Conservation (phyloP, 2,329 filamentous ascomycete genomes). For the Moelleriella libera region DNA sequence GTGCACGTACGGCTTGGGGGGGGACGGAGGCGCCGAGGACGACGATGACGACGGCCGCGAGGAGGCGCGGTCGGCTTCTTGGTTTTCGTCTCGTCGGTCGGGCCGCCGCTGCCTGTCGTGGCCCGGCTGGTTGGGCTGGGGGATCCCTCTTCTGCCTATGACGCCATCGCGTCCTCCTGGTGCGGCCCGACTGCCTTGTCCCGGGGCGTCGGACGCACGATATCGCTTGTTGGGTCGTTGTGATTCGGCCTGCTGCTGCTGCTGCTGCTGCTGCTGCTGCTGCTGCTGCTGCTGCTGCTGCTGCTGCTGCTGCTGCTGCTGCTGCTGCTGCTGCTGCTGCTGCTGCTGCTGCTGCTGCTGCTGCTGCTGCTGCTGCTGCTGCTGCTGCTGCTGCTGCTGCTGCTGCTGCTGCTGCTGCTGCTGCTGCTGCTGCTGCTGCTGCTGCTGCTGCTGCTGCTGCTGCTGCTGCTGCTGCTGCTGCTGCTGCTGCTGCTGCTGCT, state of each 20-base stretch:
- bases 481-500: constrained; percentile 1
- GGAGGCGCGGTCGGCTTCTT: not conserved
- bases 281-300: constrained; percentile 2
- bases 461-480: constrained; percentile 1
- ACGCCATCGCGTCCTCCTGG: not conserved
- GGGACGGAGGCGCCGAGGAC: constrained; percentile 10
- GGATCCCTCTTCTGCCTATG: constrained; percentile 4
- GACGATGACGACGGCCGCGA: constrained; percentile 5
- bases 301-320: constrained; percentile 2
- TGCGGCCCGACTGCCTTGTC: not conserved
- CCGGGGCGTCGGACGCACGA: too few species aligned
- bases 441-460: constrained; percentile 2
- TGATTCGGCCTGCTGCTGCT: not conserved
- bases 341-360: constrained; percentile 1
- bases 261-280: constrained; percentile 1
- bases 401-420: constrained; percentile 1
- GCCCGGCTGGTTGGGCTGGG: constrained; percentile 3
- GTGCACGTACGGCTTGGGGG: constrained; percentile 29
- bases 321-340: not conserved
- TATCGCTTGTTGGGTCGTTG: not conserved
- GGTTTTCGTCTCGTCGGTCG: not conserved
- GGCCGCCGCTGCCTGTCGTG: not conserved
- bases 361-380: constrained; percentile 2
- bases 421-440: constrained; percentile 1
- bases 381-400: constrained; percentile 1